phyloP scores from a whole-genome alignment of 768 basidiomycete species.

The Hypholoma fasciculare region DNA sequence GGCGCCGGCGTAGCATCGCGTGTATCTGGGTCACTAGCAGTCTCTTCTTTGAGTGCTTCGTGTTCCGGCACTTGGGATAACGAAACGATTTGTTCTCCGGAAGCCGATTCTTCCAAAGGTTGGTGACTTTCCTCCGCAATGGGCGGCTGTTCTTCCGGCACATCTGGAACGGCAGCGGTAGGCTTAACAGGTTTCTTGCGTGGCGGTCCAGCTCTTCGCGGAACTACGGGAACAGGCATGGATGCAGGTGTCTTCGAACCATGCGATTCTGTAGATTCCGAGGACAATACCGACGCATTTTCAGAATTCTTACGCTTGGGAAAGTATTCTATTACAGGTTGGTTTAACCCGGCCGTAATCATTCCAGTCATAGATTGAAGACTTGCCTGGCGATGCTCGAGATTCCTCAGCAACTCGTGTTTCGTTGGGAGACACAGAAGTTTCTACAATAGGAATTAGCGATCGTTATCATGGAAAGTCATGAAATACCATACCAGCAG shows the following conservation, averaged over 20 bases:
- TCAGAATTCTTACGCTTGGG: conserved; percentile 28
- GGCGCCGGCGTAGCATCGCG: too few relatives aligned
- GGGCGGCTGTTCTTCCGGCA: conserved; percentile 17
- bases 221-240: conserved; percentile 76
- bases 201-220: conserved; percentile 75
- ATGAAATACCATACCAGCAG: neutral
- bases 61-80: too few relatives aligned
- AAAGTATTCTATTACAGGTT: conserved; percentile 6
- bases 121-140: neutral
- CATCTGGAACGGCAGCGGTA: conserved; percentile 20
- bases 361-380: neutral
- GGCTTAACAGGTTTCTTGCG: conserved; percentile 63
- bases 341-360: neutral
- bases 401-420: neutral
- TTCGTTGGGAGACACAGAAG: conserved; percentile 6
- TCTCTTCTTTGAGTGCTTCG: too few relatives aligned
- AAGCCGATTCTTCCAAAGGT: neutral
- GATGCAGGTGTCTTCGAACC: conserved; percentile 43
- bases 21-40: too few relatives aligned
- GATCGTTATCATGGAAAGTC: neutral
- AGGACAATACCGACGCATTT: conserved; percentile 22
- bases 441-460: conserved; percentile 2
- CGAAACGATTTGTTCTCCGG: too few relatives aligned
- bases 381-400: conserved; percentile 11
- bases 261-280: conserved; percentile 27